Conservation (phyloP, 306 rosid species). For the Begonia fuchsioides region DNA sequence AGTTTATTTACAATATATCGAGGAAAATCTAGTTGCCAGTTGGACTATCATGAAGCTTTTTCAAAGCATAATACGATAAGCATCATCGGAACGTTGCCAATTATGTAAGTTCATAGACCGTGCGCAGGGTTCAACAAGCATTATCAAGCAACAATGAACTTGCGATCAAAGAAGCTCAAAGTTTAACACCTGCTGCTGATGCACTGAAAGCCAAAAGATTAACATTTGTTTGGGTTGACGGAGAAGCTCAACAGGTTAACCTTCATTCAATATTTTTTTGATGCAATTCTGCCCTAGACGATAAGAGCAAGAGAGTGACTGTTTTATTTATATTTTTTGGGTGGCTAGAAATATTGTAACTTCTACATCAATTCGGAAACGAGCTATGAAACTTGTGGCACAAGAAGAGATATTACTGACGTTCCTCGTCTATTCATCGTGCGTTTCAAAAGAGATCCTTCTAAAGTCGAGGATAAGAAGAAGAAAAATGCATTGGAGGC, state of each 20-base stretch:
- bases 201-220: conserved; percentile 46
- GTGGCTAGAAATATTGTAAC: conserved; percentile 49
- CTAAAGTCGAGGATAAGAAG: conserved; percentile 29
- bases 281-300: too few relatives aligned
- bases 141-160: conserved; percentile 32
- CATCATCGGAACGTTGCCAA: conserved; percentile 20
- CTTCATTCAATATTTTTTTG: neutral
- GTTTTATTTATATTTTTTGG: too few relatives aligned
- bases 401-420: conserved; percentile 39
- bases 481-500: conserved; percentile 25
- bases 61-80: neutral
- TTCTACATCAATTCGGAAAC: conserved; percentile 64
- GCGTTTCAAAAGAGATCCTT: conserved; percentile 62
- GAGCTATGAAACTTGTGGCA: conserved; percentile 72
- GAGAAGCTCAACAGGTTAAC: conserved; percentile 72
- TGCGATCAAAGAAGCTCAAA: conserved; percentile 28
- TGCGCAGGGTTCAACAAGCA: conserved; percentile 65
- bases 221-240: conserved; percentile 92
- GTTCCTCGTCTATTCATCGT: conserved; percentile 54
- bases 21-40: too few relatives aligned
- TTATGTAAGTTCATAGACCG: conserved; percentile 43
- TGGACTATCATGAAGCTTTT: too few relatives aligned
- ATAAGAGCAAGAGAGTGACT: too few relatives aligned
- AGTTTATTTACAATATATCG: conserved; percentile 12
- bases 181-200: conserved; percentile 36